Conservation (phyloP, 352 stramenopile species). For the Phytophthora chlamydospora region DNA sequence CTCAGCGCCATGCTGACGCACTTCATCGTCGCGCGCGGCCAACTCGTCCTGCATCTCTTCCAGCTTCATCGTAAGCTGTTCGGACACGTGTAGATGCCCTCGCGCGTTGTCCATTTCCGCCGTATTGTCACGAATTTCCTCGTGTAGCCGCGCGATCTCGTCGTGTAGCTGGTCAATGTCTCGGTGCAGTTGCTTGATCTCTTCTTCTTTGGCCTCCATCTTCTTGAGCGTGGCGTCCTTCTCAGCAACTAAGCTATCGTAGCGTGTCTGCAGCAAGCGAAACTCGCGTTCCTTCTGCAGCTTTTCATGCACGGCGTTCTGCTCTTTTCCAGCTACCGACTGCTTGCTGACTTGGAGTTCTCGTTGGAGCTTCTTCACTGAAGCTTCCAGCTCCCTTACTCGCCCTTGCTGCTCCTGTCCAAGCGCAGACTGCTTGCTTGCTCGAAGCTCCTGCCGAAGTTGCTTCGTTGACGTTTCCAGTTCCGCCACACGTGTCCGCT, state of each 20-base stretch:
- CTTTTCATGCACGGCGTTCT: constrained; percentile 56
- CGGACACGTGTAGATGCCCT: constrained; percentile 44
- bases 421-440: constrained; percentile 14
- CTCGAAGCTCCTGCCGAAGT: constrained; percentile 31
- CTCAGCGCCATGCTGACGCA: constrained; percentile 39
- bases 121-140: constrained; percentile 48
- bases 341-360: constrained; percentile 49
- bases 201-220: constrained; percentile 32
- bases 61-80: constrained; percentile 55
- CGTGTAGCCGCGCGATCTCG: constrained; percentile 38
- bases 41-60: constrained; percentile 47
- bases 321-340: constrained; percentile 44
- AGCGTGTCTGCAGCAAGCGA: constrained; percentile 41
- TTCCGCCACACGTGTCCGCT: constrained; percentile 12
- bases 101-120: constrained; percentile 49
- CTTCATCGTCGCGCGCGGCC: constrained; percentile 32
- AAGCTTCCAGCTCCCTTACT: constrained; percentile 38
- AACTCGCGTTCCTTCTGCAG: constrained; percentile 57
- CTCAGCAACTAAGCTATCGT: constrained; percentile 37
- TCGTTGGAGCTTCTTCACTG: constrained; percentile 41
- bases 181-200: constrained; percentile 26
- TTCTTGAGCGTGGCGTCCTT: constrained; percentile 23
- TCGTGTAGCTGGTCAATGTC: constrained; percentile 37
- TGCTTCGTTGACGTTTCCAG: constrained; percentile 31
- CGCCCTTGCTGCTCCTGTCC: constrained; percentile 24